Evolutionary conservation across 108 stramenopile species (phyloP), one percentile per base, ranked within the genome.

Genomic region (Cyclotella kingstonii): DNA sequence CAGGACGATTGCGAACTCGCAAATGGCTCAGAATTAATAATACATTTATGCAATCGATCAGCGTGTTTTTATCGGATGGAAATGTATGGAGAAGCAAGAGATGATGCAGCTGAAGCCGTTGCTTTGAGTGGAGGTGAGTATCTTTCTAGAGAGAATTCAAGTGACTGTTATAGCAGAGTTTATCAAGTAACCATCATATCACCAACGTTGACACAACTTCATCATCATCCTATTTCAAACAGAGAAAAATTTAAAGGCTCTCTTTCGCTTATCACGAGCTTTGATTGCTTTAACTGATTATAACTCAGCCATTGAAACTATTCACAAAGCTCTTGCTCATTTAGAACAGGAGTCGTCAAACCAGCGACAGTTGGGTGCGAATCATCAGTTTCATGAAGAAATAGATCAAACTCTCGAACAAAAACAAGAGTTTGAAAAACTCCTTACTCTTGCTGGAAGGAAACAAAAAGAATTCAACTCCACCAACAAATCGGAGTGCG

Each of bases 21-120:
- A 14, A 25, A 50, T 9, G 47, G 49, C 8, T 5, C 23, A 2
- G 82, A 78, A 15, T 46, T 84, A 34, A 72, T 83, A 10, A 48
- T 91, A 8, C 80, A 82, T 54, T 68, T 85, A 14, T 87, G 82
- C 81, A 89, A 93, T 60, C 82, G 86, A 55, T 87, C 87, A 46
- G 86, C 87, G 25, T 84, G 79, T 55, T 54, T 78, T 44, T 82
- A 71, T 55, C 78, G 84, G 58, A 82, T 84, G 83, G 82, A 84
- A 56, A 68, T 79, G 31, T 80, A 68, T 22, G 71, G 79, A 21
- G 78, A 73, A 45, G 84, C 87, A 8, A 67, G 67, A 33, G 45
- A 54, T 11, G 84, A 89, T 78, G 90, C 90, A 5, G 22, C 23
- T 5, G 54, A 61, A 49, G 90, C 87, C 6, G 61, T 87, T 55